A percentile compares a stretch with the other conserved stretches of the same genome.
Conservation (phyloP, 1,284 basidiomycete species). For the Pyrrhoderma noxium region DNA sequence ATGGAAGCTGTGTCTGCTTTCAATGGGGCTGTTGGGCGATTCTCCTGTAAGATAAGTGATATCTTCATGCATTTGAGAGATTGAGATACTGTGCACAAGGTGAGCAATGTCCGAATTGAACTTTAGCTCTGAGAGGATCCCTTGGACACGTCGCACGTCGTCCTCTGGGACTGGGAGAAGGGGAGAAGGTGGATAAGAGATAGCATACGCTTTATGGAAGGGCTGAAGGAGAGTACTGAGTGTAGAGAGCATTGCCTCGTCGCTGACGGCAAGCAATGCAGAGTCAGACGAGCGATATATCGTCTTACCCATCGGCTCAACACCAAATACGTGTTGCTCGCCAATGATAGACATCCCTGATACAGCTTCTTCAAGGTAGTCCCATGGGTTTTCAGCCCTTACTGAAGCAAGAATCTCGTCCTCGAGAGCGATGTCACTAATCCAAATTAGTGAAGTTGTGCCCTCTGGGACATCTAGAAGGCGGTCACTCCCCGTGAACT, state of each 20-base stretch:
- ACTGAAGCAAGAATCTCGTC: slow-evolving; percentile 2
- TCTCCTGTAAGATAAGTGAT: slow-evolving; percentile 81
- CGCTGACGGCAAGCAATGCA: not conserved
- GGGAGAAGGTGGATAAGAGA: slow-evolving; percentile 40
- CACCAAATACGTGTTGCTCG: not conserved
- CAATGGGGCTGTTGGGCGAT: slow-evolving; percentile 52
- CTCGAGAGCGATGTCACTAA: slow-evolving; percentile 11
- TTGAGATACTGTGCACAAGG: slow-evolving; percentile 56
- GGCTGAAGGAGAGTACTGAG: slow-evolving; percentile 48
- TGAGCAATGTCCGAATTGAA: slow-evolving; percentile 56
- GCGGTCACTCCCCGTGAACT: slow-evolving; percentile 21
- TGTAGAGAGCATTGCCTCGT: slow-evolving; percentile 23
- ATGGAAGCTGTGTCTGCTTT: slow-evolving; percentile 74
- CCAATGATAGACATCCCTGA: not conserved
- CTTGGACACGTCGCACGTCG: slow-evolving; percentile 41
- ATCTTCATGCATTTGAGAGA: slow-evolving; percentile 57
- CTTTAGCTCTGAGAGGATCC: slow-evolving; percentile 41
- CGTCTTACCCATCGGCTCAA: not conserved
- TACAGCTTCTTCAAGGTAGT: slow-evolving; percentile 5
- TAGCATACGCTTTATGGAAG: slow-evolving; percentile 52
- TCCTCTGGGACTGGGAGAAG: slow-evolving; percentile 46
- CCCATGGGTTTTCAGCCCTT: slow-evolving; percentile 7
- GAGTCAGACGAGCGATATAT: not conserved
- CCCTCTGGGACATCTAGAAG: slow-evolving; percentile 8
- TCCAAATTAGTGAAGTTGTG: slow-evolving; percentile 7